Base-by-base conservation (phyloP, 805 yeast genomes). In the Peterozyma xylosa region DNA sequence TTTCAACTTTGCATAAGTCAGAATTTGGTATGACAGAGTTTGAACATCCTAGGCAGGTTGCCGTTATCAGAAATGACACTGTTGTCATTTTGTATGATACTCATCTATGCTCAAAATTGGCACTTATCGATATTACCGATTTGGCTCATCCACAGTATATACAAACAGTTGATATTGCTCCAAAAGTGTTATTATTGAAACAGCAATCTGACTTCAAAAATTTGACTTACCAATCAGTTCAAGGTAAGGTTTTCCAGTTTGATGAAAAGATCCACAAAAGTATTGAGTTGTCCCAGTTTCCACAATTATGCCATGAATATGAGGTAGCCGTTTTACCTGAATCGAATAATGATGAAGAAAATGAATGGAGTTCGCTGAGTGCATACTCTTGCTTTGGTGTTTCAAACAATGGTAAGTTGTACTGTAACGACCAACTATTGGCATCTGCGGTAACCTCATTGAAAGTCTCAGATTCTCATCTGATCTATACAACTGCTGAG, bases 401-500 rank as follows among this genome's bases (percentile, higher is more conserved):
- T 29, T 74, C 95, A 0, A 63, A 74, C 5, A 78, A 72, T 49
- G 97, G 97, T 45, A 84, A 83, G 54, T 63, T 93, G 11, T 87
- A 68, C 58, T 80, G 80, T 3, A 79, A 82, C 50, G 72, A 71
- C 0, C 65, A 68, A 13, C 79, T 75, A 47, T 58, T 89, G 11
- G 71, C 86, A 1, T 68, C 77, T 3, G 88, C 91, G 11, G 90
- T 87, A 11, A 90, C 98, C 0, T 90, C 98, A 0, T 61, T 91
- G 45, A 72, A 76, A 45, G 63, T 84, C 11, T 80, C 96, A 0
- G 89, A 82, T 35, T 70, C 80, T 7, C 82, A 85, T 55, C 64
- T 91, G 11, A 60, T 86, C 29, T 84, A 85, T 58, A 93, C 99
- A 0, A 90, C 96, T 2, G 95, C 93, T 6, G 93, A 86, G 50